These are phyloP conservation scores for Pleurotus ostreatus DNA, from an alignment of 768 basidiomycete species.

Conservation along the genomic window DNA sequence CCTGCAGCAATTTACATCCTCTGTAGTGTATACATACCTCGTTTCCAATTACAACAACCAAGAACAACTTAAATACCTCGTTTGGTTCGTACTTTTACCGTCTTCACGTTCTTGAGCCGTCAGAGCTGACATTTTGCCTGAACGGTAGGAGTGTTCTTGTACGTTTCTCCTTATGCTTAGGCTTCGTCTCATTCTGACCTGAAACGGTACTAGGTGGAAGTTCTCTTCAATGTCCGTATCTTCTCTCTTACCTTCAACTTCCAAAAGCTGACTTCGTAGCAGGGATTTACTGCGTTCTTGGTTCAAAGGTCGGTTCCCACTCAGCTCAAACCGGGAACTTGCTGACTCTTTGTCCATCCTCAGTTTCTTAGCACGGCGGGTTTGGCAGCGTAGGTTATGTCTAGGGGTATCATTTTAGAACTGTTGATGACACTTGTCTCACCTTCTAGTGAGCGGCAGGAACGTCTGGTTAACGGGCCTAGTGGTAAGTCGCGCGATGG, in stretches of 20 bases:
- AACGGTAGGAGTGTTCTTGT: constrained; percentile 34
- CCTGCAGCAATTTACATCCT: neutral
- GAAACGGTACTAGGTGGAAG: constrained; percentile 32
- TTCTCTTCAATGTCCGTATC: constrained; percentile 37
- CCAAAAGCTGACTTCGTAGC: constrained; percentile 9
- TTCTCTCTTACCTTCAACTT: neutral
- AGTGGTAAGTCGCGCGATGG: constrained; percentile 15
- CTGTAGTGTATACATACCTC: constrained; percentile 45
- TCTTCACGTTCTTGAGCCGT: neutral
- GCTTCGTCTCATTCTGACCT: neutral
- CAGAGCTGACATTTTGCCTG: no score
- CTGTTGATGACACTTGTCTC: neutral
- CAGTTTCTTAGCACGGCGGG: constrained; percentile 46
- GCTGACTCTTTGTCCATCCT: neutral
- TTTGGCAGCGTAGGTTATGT: constrained; percentile 38
- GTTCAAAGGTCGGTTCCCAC: constrained; percentile 42
- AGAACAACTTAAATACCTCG: constrained; percentile 2
- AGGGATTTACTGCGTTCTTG: constrained; percentile 47
- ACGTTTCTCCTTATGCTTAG: constrained; percentile 11
- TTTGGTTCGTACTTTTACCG: constrained; percentile 6
- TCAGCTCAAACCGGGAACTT: no score
- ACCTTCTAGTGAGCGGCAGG: constrained; percentile 34
- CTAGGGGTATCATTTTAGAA: neutral
- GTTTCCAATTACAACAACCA: constrained; percentile 30
- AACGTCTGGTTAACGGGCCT: constrained; percentile 19